Base-by-base conservation (phyloP, 805 yeast genomes). In the Metschnikowia santaceciliae region DNA sequence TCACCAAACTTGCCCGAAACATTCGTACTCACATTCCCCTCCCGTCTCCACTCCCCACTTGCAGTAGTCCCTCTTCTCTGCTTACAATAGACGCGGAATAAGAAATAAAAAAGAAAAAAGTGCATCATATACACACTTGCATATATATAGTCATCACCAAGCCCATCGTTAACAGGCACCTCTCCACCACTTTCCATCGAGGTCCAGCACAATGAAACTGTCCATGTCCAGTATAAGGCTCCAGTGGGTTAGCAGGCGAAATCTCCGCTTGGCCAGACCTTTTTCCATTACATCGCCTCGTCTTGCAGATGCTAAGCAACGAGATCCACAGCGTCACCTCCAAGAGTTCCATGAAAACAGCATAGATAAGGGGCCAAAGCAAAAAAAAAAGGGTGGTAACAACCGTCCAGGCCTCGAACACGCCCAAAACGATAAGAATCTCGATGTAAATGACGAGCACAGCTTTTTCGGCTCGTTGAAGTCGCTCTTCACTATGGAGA, bases 401-500 rank as follows among this genome's bases (percentile, higher is more conserved):
- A 26, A 26, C 30, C 30, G 30, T 26, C 30, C 17, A 34, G 32
- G n/a, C 10, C 6, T n/a, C 3, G 32, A 39, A 5, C 14, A 39
- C 23, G 19, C 40, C 7, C 40, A 26, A 26, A 13, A 37, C n/a
- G 38, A 42, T 4, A 15, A n/a, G 2, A 6, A 33, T 11, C 26
- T 14, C 20, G 43, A 26, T 15, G 10, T 34, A 20, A 23, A 14
- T 17, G n/a, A 13, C 32, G 32, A n/a, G 14, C 20, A 20, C 22
- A 34, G 46, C 38, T 42, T 42, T 14, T 42, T 42, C n/a, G 46
- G 46, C 23, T 34, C 37, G n/a, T 34, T 44, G 22, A 44, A 44
- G 41, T 44, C 47, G 17, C 40, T 44, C 11, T 35, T 44, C 34
- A 35, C 47, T 17, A 10, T 19, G 22, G 47, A 44, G 20, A 44